Evolutionary conservation across 371 early-diverging fungal genomes (phyloP).

Genomic region (Conidiobolus incongruus): DNA sequence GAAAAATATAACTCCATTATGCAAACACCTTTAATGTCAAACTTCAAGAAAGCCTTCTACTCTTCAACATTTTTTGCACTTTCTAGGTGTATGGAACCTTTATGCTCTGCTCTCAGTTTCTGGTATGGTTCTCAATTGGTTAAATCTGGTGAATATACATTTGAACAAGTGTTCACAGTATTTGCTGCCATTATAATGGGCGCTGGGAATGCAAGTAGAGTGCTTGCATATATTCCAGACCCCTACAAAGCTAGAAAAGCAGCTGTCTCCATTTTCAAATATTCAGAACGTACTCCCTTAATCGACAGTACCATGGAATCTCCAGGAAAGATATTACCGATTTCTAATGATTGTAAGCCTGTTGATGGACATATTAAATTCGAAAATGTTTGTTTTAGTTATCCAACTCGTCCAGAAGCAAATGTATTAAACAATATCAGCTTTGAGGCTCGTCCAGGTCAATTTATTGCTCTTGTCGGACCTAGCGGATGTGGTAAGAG

Average conservation of each 20-base stretch:
- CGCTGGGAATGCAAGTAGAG: conserved; percentile 4
- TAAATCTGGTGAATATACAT: conserved; percentile 8
- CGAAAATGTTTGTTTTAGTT: conserved; percentile 40
- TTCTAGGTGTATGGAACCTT: conserved; percentile 29
- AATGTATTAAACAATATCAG: conserved; percentile 49
- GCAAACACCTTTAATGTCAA: conserved; percentile 29
- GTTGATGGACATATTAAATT: conserved; percentile 27
- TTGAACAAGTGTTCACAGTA: conserved; percentile 6
- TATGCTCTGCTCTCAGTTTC: conserved; percentile 28
- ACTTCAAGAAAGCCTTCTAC: conserved; percentile 21
- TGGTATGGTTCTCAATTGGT: conserved; percentile 28
- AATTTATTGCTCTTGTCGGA: conserved; percentile 14
- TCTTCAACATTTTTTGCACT: conserved; percentile 34
- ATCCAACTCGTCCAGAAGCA: conserved; percentile 63
- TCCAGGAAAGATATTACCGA: too few relatives aligned
- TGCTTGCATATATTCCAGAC: conserved; percentile 4
- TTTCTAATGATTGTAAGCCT: conserved; percentile 8
- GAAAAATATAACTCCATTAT: conserved; percentile 22
- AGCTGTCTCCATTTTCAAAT: conserved; percentile 34
- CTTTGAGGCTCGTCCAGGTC: conserved; percentile 30
- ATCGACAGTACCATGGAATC: conserved; percentile 23
- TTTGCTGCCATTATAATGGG: conserved; percentile 5
- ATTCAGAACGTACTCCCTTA: conserved; percentile 23
- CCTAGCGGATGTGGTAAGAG: conserved; percentile 41
- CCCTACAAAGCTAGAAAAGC: conserved; percentile 39